Base-by-base conservation (phyloP, 2,329 filamentous ascomycete genomes). In the Epichloe coenophiala region DNA sequence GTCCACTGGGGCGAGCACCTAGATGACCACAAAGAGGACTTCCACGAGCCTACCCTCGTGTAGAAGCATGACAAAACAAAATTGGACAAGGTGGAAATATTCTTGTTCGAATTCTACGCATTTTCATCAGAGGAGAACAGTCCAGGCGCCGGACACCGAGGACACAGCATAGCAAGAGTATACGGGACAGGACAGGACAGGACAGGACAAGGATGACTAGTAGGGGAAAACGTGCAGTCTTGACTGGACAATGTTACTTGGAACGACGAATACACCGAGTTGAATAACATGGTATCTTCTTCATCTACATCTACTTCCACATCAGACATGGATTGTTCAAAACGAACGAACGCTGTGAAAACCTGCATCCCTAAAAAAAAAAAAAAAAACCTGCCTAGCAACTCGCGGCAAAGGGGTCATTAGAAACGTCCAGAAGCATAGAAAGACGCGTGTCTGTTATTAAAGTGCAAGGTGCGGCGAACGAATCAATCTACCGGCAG, bases 1-100 rank as follows among this genome's bases (percentile, higher is more conserved):
- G 78, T 83, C 53, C 77, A 82, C 72, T 81, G 72, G 65, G 80
- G 80, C 56, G 78, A 77, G 70, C 75, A 79, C 64, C 67, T 68
- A 19, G 77, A 71, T 54, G 76, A 75, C 50, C 69, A 77, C 68
- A 73, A 77, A 68, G 71, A 68, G 44, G 78, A 82, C 69, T 81
- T 69, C 63, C 65, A 74, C 64, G 72, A 76, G 59, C 42, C 49
- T 9, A 65, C 73, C 40, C 66, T 66, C 35, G 47, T 21, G 40
- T 50, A 47, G 19, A 31, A 38, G 45, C 21, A 31, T 5, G 61
- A 5, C 1, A 62, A 11, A 42, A 17, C 8, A 21, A 4, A n/a
- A 17, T 17, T 72, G 53, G 65, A 69, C 61, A 70, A 61, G 53
- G 52, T n/a, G 2, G 41, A n/a, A 15, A 48, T 48, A 44, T 43